Percentiles rank a stretch among this genome's conserved stretches.
phyloP scores from a whole-genome alignment of 331 rosid species.

The Telfairia occidentalis region DNA sequence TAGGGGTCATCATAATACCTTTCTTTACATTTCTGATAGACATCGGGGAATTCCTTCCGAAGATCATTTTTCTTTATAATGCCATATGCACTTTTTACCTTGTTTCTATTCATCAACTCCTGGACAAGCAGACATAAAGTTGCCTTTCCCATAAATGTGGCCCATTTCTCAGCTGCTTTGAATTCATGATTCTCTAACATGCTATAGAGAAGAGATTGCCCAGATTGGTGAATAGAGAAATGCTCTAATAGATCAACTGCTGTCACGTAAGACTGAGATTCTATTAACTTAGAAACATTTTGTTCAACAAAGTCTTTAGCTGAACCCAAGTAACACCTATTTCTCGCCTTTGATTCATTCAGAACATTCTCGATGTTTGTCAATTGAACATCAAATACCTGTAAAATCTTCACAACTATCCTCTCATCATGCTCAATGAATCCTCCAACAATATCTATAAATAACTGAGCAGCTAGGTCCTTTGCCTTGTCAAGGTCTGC shows the following conservation, averaged over 20 bases:
- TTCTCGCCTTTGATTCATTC: slow-evolving; percentile 30
- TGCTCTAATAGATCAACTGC: slow-evolving; percentile 77
- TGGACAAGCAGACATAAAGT: slow-evolving; percentile 56
- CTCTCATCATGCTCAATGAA: slow-evolving; percentile 55
- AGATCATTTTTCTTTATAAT: slow-evolving; percentile 66
- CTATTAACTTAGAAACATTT: slow-evolving; percentile 45
- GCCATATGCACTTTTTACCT: slow-evolving; percentile 63
- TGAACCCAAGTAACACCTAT: slow-evolving; percentile 23
- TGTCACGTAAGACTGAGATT: slow-evolving; percentile 43
- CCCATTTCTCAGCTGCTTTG: slow-evolving; percentile 96
- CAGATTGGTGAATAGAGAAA: slow-evolving; percentile 52
- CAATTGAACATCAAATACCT: slow-evolving; percentile 55
- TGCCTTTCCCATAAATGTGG: slow-evolving; percentile 75
- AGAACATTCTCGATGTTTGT: slow-evolving; percentile 45
- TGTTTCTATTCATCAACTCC: slow-evolving; percentile 47
- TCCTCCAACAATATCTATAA: slow-evolving; percentile 54
- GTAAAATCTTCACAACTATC: slow-evolving; percentile 54
- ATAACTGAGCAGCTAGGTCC: slow-evolving; percentile 55
- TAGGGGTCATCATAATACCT: slow-evolving; percentile 38
- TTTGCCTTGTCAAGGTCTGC: slow-evolving; percentile 39
- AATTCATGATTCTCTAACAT: slow-evolving; percentile 59
- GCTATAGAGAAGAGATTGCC: slow-evolving; percentile 47
- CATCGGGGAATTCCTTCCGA: slow-evolving; percentile 59
- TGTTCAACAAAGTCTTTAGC: slow-evolving; percentile 49
- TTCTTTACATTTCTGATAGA: slow-evolving; percentile 68